phyloP scores from a whole-genome alignment of 495 filamentous ascomycete genomes.

The Beverwykella pulmonaria region DNA sequence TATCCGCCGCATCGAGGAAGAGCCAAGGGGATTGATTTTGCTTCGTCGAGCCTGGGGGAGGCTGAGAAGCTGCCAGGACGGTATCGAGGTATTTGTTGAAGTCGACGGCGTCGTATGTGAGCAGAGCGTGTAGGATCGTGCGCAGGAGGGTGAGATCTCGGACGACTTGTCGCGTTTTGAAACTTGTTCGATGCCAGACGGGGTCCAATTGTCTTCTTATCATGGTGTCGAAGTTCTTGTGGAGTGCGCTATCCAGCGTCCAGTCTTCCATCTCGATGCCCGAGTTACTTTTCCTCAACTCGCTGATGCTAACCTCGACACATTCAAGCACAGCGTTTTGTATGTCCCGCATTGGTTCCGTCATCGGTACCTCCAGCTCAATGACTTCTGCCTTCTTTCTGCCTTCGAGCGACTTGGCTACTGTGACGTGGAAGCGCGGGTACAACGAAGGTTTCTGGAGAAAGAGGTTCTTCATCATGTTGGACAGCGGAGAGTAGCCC shows the following conservation, averaged over 20 bases:
- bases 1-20: constrained; percentile 92
- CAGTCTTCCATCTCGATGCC: constrained; percentile 96
- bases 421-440: constrained; percentile 91
- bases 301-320: constrained; percentile 89
- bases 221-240: constrained; percentile 87
- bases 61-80: constrained; percentile 85
- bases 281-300: constrained; percentile 84
- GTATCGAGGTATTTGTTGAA: constrained; percentile 94
- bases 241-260: constrained; percentile 92
- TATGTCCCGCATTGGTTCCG: constrained; percentile 86
- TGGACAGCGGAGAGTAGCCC: constrained; percentile 85
- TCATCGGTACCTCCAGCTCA: constrained; percentile 96
- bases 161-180: constrained; percentile 91
- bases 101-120: constrained; percentile 86
- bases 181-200: constrained; percentile 95
- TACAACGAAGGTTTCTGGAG: constrained; percentile 85
- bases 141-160: constrained; percentile 83
- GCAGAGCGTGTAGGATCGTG: constrained; percentile 77
- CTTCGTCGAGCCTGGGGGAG: constrained; percentile 81
- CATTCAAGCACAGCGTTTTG: constrained; percentile 95
- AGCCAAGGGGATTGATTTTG: constrained; percentile 95
- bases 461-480: constrained; percentile 92
- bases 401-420: constrained; percentile 86
- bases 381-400: constrained; percentile 94
- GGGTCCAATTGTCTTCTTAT: constrained; percentile 90